Evolutionary conservation across 805 yeast genomes (phyloP).

Genomic region (Hyphopichia homilentoma): DNA sequence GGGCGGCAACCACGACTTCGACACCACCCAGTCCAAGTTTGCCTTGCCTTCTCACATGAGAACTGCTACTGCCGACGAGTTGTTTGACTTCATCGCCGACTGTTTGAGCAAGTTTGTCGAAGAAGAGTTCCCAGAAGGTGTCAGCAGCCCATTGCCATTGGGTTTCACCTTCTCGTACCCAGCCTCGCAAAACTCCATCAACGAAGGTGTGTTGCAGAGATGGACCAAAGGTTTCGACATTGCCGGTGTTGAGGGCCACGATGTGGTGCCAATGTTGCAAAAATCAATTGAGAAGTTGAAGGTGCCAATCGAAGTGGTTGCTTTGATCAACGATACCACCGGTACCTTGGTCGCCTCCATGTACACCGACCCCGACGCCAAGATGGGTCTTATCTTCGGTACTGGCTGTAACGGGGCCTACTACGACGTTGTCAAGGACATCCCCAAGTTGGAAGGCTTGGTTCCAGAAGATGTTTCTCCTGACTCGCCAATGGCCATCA

Average conservation of each 20-base stretch:
- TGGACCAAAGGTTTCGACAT: conserved; percentile 99
- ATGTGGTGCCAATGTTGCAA: conserved; percentile 90
- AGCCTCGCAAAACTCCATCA: conserved; percentile 75
- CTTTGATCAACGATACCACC: conserved; percentile 93
- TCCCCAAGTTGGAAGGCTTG: conserved; percentile 78
- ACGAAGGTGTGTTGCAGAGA: conserved; percentile 82
- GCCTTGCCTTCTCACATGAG: conserved; percentile 74
- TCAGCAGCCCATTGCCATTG: conserved; percentile 58
- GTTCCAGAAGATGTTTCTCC: conserved; percentile 59
- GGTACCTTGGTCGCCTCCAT: conserved; percentile 95
- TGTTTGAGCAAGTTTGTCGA: conserved; percentile 67
- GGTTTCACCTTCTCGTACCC: conserved; percentile 97
- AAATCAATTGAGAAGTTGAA: conserved; percentile 57
- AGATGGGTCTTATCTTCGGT: conserved; percentile 95
- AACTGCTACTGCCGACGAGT: conserved; percentile 70
- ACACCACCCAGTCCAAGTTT: conserved; percentile 82
- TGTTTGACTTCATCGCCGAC: conserved; percentile 84
- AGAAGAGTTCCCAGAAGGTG: conserved; percentile 68
- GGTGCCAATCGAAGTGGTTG: conserved; percentile 83
- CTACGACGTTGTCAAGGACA: conserved; percentile 67
- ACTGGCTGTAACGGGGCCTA: conserved; percentile 98
- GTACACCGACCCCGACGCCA: conserved; percentile 83
- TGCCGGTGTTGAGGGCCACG: conserved; percentile 87
- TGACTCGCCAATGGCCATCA: conserved; percentile 85
- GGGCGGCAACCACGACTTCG: conserved; percentile 80